Evolutionary conservation across 805 yeast species (phyloP).

Genomic region (Hanseniaspora singularis): DNA sequence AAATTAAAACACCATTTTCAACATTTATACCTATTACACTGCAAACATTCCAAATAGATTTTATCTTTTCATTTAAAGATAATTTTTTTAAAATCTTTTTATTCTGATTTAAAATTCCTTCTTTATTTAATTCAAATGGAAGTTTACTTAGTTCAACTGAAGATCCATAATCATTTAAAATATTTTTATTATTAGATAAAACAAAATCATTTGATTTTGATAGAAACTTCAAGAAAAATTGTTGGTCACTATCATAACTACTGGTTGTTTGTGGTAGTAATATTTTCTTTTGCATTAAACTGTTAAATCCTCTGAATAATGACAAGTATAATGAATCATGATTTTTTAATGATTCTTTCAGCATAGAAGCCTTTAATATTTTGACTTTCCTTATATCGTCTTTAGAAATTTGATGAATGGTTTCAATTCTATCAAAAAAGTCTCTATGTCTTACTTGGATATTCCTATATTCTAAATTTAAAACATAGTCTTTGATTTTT

Average conservation of each 20-base stretch:
- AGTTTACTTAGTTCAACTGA: no score
- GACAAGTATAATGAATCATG: neutral
- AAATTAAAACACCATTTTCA: slow-evolving; percentile 58
- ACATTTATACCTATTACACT: slow-evolving; percentile 67
- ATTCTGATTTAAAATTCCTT: slow-evolving; percentile 41
- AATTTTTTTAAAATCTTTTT: slow-evolving; percentile 61
- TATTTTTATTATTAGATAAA: no score
- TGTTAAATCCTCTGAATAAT: slow-evolving; percentile 1
- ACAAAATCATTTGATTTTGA: no score
- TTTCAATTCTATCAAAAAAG: slow-evolving; percentile 20
- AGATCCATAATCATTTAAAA: no score
- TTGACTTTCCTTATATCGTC: neutral
- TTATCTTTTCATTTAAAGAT: slow-evolving; percentile 57
- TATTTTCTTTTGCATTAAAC: slow-evolving; percentile 15
- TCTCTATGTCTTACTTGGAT: slow-evolving; percentile 20
- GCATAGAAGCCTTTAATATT: neutral
- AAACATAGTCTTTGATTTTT: neutral
- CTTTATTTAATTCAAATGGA: no score
- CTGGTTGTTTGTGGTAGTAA: slow-evolving; percentile 18
- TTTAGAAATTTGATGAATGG: slow-evolving; percentile 19
- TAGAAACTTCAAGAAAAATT: no score
- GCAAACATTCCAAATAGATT: slow-evolving; percentile 63
- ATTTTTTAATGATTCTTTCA: neutral
- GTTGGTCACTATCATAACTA: neutral
- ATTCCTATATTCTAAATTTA: slow-evolving; percentile 23